phyloP scores from a whole-genome alignment of 169 alveolate species.

The Cryptosporidium canis region DNA sequence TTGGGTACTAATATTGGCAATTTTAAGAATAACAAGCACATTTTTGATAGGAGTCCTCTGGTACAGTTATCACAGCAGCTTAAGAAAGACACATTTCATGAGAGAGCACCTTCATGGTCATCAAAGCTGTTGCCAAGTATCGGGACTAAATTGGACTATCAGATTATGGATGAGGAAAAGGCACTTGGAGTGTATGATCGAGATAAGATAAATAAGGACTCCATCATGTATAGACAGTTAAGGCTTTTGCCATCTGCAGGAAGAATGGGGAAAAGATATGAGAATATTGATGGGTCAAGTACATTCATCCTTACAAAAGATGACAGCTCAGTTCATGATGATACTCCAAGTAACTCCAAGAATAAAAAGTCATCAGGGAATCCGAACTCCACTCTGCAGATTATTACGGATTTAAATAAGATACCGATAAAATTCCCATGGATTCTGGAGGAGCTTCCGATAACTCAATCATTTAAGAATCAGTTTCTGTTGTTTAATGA shows the following conservation, averaged over 20 bases:
- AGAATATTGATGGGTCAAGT: not conserved
- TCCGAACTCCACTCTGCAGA: not conserved
- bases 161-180: conserved; percentile 36
- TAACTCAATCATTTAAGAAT: conserved; percentile 15
- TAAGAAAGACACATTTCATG: not conserved
- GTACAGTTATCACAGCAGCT: conserved; percentile 36
- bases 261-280: conserved; percentile 39
- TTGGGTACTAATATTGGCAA: not conserved
- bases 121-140: conserved; percentile 57
- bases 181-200: conserved; percentile 24
- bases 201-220: conserved; percentile 10
- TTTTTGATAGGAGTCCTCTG: conserved; percentile 60
- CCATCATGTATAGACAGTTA: conserved; percentile 39
- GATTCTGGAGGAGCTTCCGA: conserved; percentile 34
- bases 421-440: conserved; percentile 52
- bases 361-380: not conserved
- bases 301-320: not conserved
- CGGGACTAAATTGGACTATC: conserved; percentile 48
- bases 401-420: conserved; percentile 11
- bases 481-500: conserved; percentile 19
- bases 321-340: conserved; percentile 8
- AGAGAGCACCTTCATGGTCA: conserved; percentile 57
- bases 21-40: conserved; percentile 24
- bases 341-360: not conserved
- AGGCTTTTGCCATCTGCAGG: conserved; percentile 43